Evolutionary conservation across 1,139 yeast species (phyloP).

Genomic region (Hyphopichia wangnamkhiaoensis): DNA sequence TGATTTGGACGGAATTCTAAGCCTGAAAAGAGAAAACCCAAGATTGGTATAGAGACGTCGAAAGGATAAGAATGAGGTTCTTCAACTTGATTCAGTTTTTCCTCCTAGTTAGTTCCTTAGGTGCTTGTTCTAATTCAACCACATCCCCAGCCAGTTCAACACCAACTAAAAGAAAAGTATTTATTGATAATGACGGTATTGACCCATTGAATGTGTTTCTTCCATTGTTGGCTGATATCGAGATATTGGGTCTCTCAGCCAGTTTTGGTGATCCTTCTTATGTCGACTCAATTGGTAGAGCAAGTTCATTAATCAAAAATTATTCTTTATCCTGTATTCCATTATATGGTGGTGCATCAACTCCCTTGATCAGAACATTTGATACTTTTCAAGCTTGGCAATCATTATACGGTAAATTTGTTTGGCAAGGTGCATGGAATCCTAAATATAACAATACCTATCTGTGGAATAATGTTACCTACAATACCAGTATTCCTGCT

Average conservation of each 20-base stretch:
- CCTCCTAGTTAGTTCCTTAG: too few relatives aligned
- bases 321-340: constrained; percentile 41
- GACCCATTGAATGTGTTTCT: constrained; percentile 31
- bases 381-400: constrained; percentile 41
- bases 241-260: constrained; percentile 38
- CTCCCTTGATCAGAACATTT: constrained; percentile 36
- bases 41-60: too few relatives aligned
- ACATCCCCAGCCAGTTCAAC: too few relatives aligned
- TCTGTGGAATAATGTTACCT: constrained; percentile 28
- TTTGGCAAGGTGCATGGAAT: constrained; percentile 44
- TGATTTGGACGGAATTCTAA: too few relatives aligned
- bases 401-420: constrained; percentile 34
- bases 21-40: too few relatives aligned
- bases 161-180: constrained; percentile 38
- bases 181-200: constrained; percentile 42
- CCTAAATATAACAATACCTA: constrained; percentile 28
- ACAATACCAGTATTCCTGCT: constrained; percentile 27
- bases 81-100: too few relatives aligned
- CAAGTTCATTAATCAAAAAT: constrained; percentile 22
- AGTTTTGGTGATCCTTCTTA: constrained; percentile 37
- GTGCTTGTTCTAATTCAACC: too few relatives aligned
- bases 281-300: constrained; percentile 36
- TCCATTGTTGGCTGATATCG: constrained; percentile 39
- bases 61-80: too few relatives aligned
- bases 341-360: constrained; percentile 36